Evolutionary conservation across 148 eudicot genomes (phyloP).

Genomic region (Persicaria maculosa): DNA sequence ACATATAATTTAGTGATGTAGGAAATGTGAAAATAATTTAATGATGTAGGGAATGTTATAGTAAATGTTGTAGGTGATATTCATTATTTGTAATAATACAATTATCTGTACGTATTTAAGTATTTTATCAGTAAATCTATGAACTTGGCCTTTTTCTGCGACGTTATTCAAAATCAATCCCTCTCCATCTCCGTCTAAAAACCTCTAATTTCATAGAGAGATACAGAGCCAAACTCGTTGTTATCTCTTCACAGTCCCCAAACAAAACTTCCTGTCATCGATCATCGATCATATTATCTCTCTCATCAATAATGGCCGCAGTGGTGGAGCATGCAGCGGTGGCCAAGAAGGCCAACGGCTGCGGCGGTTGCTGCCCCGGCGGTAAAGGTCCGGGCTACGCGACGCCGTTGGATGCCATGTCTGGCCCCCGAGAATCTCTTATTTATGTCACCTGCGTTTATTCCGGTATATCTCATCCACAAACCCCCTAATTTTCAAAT

Average conservation of each 20-base stretch:
- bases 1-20: too few species aligned
- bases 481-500: neutral
- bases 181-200: neutral
- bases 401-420: slow-evolving; percentile 78
- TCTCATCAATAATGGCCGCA: neutral
- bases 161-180: neutral
- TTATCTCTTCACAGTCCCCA: neutral
- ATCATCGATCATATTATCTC: too few species aligned
- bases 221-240: neutral
- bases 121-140: neutral
- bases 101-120: neutral
- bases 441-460: slow-evolving; percentile 84
- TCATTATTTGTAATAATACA: too few species aligned
- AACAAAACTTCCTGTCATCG: neutral
- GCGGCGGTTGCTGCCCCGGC: slow-evolving; percentile 37
- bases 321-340: slow-evolving; percentile 24
- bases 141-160: neutral
- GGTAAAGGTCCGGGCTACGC: slow-evolving; percentile 84
- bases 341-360: slow-evolving; percentile 11
- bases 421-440: slow-evolving; percentile 74
- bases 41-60: too few species aligned
- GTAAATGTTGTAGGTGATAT: too few species aligned
- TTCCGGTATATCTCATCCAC: slow-evolving; percentile 33
- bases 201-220: too few species aligned
- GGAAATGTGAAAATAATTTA: too few species aligned